Evolutionary conservation across 1,284 basidiomycete species (phyloP), one percentile per base, ranked within the genome.

Genomic region (Pulveroboletus sp.): DNA sequence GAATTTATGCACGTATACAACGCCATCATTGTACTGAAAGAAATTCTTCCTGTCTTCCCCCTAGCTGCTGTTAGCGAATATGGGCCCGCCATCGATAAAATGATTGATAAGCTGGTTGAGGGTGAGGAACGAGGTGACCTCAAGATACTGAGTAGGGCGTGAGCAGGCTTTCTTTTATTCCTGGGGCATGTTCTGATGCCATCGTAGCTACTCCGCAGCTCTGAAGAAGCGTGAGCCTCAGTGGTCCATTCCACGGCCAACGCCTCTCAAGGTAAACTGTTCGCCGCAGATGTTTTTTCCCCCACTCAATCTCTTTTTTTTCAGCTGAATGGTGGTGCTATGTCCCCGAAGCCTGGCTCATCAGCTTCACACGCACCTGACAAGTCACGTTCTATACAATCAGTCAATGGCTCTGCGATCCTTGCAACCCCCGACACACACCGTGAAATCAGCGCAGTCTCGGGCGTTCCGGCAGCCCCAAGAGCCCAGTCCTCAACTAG

Each of bases 1-100:
- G 93, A 95, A 66, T 97, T 94, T 71, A 95, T 96, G 89, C 92
- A 93, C 66, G 89, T 96, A 55, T 94, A 95, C 72, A 98, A 98
- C 67, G 83, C 91, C 13, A 89, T 97, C 67, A 83, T 95, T 46
- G 86, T 97, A 26, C 78, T 95, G 56, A 93, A 94, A 64, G 91
- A 95, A 69, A 83, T 98, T 36, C 80, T 95, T 45, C 87, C 91
- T 3, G 87, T 89, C 48, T 96, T 95, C 74, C 95, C 95, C 17
- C 68, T 91, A 35, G 81, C 85, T 46, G 74, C 82, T 19, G 81
- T 88, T 41, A 68, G 71, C 42, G 78, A 78, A 52, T 74, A 78
- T 36, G 89, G 89, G 15, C 69, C 77, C 10, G 75, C 73, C 21
- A 78, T 98, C 48, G 80, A 87, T 61, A 74, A 71, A 21, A 82